phyloP scores from a whole-genome alignment of 2,329 filamentous ascomycete species.

The Harringtonia lauricola region DNA sequence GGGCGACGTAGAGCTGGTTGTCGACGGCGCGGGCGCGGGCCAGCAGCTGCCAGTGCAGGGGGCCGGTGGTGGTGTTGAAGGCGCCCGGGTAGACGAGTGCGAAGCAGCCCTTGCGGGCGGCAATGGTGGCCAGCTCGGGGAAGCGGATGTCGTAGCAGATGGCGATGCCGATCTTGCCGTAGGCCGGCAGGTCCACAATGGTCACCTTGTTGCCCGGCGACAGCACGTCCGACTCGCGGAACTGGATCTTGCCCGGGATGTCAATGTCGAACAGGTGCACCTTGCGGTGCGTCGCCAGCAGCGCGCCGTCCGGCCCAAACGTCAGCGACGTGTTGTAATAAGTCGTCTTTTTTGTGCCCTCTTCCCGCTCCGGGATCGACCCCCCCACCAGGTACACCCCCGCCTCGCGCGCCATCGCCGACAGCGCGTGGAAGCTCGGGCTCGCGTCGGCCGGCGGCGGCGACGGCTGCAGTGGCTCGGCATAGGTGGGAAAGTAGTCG shows the following conservation, averaged over 20 bases:
- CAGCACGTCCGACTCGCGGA: constrained; percentile 83
- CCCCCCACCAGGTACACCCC: constrained; percentile 78
- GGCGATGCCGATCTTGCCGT: constrained; percentile 75
- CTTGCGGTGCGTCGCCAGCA: constrained; percentile 86
- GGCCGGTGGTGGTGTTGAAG: constrained; percentile 89
- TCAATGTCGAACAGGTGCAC: constrained; percentile 96
- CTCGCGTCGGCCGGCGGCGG: constrained; percentile 60
- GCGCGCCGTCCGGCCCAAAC: constrained; percentile 66
- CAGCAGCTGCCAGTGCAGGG: constrained; percentile 80
- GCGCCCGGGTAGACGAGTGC: constrained; percentile 88
- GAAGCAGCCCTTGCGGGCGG: constrained; percentile 77
- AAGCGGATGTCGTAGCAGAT: constrained; percentile 99
- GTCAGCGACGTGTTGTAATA: constrained; percentile 88
- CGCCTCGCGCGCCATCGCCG: constrained; percentile 67
- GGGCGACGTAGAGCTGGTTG: constrained; percentile 75
- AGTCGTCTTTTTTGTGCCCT: constrained; percentile 30
- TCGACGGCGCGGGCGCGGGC: constrained; percentile 71
- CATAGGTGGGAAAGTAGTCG: constrained; percentile 81
- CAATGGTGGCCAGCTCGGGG: constrained; percentile 83
- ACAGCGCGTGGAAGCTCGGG: constrained; percentile 78
- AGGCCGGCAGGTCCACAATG: constrained; percentile 75
- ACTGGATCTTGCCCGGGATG: constrained; percentile 88
- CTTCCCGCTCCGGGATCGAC: constrained; percentile 75
- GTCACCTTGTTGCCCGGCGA: constrained; percentile 78
- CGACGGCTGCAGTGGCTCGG: constrained; percentile 71